Base-by-base conservation (phyloP, 2,329 filamentous ascomycete species). In the Ascosphaera aggregata region DNA sequence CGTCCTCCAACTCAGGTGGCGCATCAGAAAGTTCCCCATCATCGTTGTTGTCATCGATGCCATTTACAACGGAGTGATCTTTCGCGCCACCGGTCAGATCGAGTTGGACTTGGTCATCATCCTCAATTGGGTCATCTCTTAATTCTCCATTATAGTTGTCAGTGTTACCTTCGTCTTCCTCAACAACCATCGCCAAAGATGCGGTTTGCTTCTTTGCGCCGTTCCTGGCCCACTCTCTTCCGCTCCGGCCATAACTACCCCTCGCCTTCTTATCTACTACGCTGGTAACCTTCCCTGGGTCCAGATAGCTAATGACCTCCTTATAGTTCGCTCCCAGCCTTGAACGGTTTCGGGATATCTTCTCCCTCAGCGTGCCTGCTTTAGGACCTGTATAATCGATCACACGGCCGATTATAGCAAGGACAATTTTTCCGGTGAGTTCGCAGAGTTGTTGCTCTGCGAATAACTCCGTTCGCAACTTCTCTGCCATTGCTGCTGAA, bases 391-490 rank as follows among this genome's bases (percentile, higher is more conserved):
- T 63, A 34, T 64, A 60, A 51, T 91, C 82, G 38, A 94, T 63
- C 32, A 84, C 72, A 39, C 73, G 73, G 16, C 75, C 80, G 8
- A 79, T 64, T 17, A 92, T 73, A 9, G 76, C 78, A 34, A 92
- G 69, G 30, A 94, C 79, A 34, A 92, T 71, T 53, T 89, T 91
- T 44, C 74, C 77, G 0, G 85, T 76, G 18, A 94, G 64, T 48
- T 86, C 78, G 56, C 86, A 95, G 1, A 95, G 67, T 16, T 75
- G 71, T 52, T 86, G 78, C 56, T 95, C 89, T 0, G 82, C 74
- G 42, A 85, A 66, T 24, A 94, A 66, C 41, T 74, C 71, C 31
- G 69, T 67, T 37, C 74, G 67, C 46, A 71, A 63, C 41, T 71
- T 67, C 49, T 79, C 54, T n/a, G 49, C 51, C n/a, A 41, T 45